A percentile compares a stretch with the other conserved stretches of the same genome.
Conservation (phyloP, 805 yeast genomes). For the Starmera pachycereana region DNA sequence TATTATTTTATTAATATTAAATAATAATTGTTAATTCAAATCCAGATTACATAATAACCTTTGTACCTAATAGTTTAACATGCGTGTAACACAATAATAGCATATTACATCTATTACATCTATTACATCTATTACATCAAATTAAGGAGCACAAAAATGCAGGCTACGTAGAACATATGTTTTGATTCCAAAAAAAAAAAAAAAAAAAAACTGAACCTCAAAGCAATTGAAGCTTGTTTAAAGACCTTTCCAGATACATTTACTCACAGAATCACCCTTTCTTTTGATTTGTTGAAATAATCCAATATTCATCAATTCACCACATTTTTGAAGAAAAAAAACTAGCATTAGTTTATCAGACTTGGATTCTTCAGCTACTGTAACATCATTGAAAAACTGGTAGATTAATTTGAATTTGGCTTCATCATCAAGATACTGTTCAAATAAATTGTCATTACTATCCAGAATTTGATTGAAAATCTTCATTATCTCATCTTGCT, state of each 20-base stretch:
- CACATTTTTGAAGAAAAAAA: constrained; percentile 67
- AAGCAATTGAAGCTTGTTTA: constrained; percentile 16
- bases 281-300: constrained; percentile 44
- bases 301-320: constrained; percentile 63
- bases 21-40: no score
- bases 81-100: no score
- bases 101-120: no score
- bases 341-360: constrained; percentile 61
- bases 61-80: no score
- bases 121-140: no score
- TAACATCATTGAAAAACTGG: constrained; percentile 18
- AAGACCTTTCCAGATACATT: constrained; percentile 60
- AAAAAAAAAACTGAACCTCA: no score
- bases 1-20: no score
- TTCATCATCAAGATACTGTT: constrained; percentile 14
- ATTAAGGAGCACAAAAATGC: no score
- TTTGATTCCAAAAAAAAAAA: no score
- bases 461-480: constrained; percentile 15
- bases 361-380: constrained; percentile 22
- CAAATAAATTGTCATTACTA: constrained; percentile 9
- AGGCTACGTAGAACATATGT: no score
- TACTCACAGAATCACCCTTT: constrained; percentile 59
- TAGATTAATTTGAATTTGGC: constrained; percentile 18
- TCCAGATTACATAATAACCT: no score
- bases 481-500: constrained; percentile 18